Evolutionary conservation across 2,329 filamentous ascomycete species (phyloP), one percentile per base, ranked within the genome.

Genomic region (Aspergillus sp.): DNA sequence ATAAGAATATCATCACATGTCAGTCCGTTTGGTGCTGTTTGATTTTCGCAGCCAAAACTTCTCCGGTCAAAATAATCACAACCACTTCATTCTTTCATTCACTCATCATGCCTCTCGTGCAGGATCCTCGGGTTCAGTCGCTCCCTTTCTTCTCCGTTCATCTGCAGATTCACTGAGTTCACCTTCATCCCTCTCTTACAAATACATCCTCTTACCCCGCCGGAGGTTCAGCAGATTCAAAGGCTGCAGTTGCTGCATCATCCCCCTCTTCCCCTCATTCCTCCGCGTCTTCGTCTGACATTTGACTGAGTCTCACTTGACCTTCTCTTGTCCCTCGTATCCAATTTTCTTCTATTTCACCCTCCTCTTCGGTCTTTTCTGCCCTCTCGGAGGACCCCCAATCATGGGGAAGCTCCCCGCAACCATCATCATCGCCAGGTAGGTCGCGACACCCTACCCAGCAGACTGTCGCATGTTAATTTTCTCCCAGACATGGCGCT

Each of bases 401-500:
- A 52, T 56, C 38, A 74, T 71, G 70, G 64, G 63, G 47, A 74
- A 72, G 50, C 64, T 70, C 53, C 74, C 74, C 9, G 65, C 71
- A 6, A 71, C 73, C 21, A 66, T 77, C 46, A 69, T 76, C 45
- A 73, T 77, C 53, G 74, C 67, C 41, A 71, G 74, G 74, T 77
- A 62, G 32, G 58, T 52, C 16, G 19, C 9, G 7, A 29, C 11
- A 7, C 23, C 25, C 9, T 29, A 29, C 25, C 21, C 25, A 10
- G 25, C 9, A 11, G 25, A 29, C 9, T 29, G 7, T 29, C 21
- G 25, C 9, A 29, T 29, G 25, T 10, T 6, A 17, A 32, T 47
- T 19, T 45, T 45, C n/a, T 32, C 7, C 4, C 50, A 87, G 94
- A 74, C 94, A 99, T 73, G 94, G 94, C 66, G 89, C 92, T 64